These are phyloP conservation scores for Rostrohypoxylon terebratum DNA, from an alignment of 495 filamentous ascomycete genomes.

Conservation along the genomic window DNA sequence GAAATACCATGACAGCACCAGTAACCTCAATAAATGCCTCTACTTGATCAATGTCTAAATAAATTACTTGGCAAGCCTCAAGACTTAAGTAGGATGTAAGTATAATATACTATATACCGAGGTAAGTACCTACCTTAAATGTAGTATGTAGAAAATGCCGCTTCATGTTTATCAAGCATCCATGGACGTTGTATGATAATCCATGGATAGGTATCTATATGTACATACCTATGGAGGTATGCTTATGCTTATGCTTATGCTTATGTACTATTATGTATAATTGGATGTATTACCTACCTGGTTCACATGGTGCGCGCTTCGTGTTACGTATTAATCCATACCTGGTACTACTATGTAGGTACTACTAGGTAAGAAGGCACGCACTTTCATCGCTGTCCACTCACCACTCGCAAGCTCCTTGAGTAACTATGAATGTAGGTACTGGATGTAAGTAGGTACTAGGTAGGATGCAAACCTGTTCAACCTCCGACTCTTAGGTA, in stretches of 20 bases:
- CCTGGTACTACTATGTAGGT: neutral
- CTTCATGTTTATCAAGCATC: neutral
- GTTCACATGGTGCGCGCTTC: conserved; percentile 16
- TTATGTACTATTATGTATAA: neutral
- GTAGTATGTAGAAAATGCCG: neutral
- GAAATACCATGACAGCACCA: too few species aligned
- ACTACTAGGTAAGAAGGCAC: conserved; percentile 6
- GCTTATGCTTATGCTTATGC: neutral
- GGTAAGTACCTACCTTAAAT: too few species aligned
- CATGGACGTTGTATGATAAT: too few species aligned
- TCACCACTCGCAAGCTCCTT: neutral
- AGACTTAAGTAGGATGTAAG: too few species aligned
- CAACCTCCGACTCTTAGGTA: neutral
- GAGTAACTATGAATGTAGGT: neutral
- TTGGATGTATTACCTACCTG: neutral
- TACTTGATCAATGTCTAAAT: too few species aligned
- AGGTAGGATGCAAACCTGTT: neutral
- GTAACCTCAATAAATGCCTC: conserved; percentile 20
- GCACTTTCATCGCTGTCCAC: conserved; percentile 5
- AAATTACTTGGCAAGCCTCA: too few species aligned
- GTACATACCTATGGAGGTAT: neutral
- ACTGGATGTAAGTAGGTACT: too few species aligned
- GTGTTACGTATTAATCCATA: too few species aligned
- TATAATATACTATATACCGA: too few species aligned
- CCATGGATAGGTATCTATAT: neutral